Conservation (phyloP, 2,329 filamentous ascomycete species). For the Neophaeococcomyces mojaviensis region DNA sequence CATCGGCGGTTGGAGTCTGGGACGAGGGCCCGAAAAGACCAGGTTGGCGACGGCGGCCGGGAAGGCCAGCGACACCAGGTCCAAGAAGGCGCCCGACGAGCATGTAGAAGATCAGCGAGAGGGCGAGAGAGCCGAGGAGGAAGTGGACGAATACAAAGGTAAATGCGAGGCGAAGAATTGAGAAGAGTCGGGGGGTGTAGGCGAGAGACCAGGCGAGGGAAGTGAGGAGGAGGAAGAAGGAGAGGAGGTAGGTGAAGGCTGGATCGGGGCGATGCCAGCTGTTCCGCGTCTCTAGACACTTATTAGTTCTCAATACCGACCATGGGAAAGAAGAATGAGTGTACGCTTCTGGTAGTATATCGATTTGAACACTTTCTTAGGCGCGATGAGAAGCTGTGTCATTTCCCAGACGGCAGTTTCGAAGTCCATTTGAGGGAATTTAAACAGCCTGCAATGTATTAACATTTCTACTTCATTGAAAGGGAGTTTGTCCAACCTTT, state of each 20-base stretch:
- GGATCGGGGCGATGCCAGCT: slow-evolving; percentile 63
- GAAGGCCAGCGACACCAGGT: slow-evolving; percentile 39
- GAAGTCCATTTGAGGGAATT: slow-evolving; percentile 68
- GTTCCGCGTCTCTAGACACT: slow-evolving; percentile 55
- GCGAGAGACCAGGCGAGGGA: slow-evolving; percentile 53
- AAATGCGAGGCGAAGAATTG: slow-evolving; percentile 41
- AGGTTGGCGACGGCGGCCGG: slow-evolving; percentile 41
- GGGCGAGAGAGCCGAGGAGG: slow-evolving; percentile 50
- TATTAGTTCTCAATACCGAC: too few relatives aligned
- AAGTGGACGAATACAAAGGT: slow-evolving; percentile 52
- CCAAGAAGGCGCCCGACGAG: slow-evolving; percentile 56
- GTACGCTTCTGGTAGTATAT: slow-evolving; percentile 59
- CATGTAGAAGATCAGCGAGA: slow-evolving; percentile 58
- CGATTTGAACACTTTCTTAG: slow-evolving; percentile 63
- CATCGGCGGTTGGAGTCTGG: slow-evolving; percentile 40
- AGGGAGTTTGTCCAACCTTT: slow-evolving; percentile 37
- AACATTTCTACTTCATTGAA: slow-evolving; percentile 9
- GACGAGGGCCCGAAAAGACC: slow-evolving; percentile 51
- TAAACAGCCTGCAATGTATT: slow-evolving; percentile 48
- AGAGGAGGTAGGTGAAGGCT: slow-evolving; percentile 62
- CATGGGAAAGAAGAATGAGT: too few relatives aligned
- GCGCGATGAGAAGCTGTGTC: slow-evolving; percentile 59
- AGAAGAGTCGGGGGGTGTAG: slow-evolving; percentile 40
- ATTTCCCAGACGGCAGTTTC: slow-evolving; percentile 69
- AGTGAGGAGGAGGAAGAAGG: slow-evolving; percentile 55